Evolutionary conservation across 495 filamentous ascomycete species (phyloP).

Genomic region (Glonium stellatum): DNA sequence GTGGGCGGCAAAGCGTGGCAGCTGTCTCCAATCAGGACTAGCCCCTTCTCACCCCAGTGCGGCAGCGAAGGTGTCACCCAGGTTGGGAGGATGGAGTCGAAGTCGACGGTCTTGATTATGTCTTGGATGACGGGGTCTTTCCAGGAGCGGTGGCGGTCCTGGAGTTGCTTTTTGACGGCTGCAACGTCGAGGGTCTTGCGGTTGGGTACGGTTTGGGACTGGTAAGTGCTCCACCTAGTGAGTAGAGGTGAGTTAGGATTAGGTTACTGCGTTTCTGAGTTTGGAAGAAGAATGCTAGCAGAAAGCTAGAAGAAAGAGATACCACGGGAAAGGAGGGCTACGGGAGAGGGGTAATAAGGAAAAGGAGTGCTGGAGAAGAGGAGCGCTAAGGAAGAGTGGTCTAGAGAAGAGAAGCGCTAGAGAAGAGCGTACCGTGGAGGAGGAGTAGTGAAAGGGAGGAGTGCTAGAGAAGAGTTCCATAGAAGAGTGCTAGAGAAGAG

Average conservation of each 20-base stretch:
- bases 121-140: slow-evolving; percentile 45
- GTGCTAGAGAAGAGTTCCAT: too few species aligned
- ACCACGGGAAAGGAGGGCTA: too few species aligned
- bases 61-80: slow-evolving; percentile 47
- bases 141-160: slow-evolving; percentile 43
- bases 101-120: slow-evolving; percentile 36
- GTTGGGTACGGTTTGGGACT: slow-evolving; percentile 8
- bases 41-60: slow-evolving; percentile 36
- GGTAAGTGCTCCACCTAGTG: slow-evolving; percentile 21
- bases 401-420: too few species aligned
- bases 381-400: too few species aligned
- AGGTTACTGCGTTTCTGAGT: background rate
- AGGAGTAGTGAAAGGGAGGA: too few species aligned
- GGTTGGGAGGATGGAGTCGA: slow-evolving; percentile 48
- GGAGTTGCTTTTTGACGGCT: slow-evolving; percentile 39
- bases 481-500: too few species aligned
- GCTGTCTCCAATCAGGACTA: slow-evolving; percentile 33
- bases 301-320: too few species aligned
- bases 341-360: too few species aligned
- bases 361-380: too few species aligned
- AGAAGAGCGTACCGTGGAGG: too few species aligned
- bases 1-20: slow-evolving; percentile 35
- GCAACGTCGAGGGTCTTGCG: slow-evolving; percentile 37
- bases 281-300: too few species aligned
- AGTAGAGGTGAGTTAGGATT: background rate